Evolutionary conservation across 2,329 filamentous ascomycete genomes (phyloP), one percentile per base, ranked within the genome.

Genomic region (Pseudogymnoascus sp.): DNA sequence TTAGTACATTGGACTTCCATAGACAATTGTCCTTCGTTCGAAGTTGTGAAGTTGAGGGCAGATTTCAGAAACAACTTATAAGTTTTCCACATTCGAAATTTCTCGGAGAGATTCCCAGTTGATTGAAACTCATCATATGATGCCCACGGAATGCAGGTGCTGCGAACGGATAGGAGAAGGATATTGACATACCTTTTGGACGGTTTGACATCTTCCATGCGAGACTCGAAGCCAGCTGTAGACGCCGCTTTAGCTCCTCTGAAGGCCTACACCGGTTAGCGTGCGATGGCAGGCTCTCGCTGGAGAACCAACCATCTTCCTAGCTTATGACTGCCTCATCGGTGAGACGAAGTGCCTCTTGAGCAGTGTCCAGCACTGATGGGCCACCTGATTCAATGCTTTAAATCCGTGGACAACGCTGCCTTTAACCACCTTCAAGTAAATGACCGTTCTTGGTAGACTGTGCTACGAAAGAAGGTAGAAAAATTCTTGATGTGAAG

Each of bases 71-170:
- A 84, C 84, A 88, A 87, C 84, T 89, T 85, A 86, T 80, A 77
- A 79, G 74, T 85, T 90, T 85, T 99, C 94, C 87, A 89, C 94
- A 99, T 82, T 75, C 68, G 66, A 73, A 76, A 78, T 75, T 83
- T 82, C 89, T 97, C 90, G 88, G 94, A 99, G 95, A 99, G 94
- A 99, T 99, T 99, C 94, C 94, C 94, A 99, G 96, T 89, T 86
- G 69, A 85, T 81, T 77, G 77, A 76, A 81, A 79, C 89, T 95
- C 92, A 95, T 95, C 79, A 84, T 78, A 68, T 77, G 70, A 68
- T 69, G 72, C 67, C 69, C 69, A 69, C 65, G 69, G 63, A 30
- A 57, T 59, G 69, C 52, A 63, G 60, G 26, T 59, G 59, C 41
- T 60, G 57, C 19, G 30, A 23, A 55, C 23, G 60, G 52, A 33